Evolutionary conservation across 352 stramenopile species (phyloP).

Genomic region (Phytophthora sansomeana): DNA sequence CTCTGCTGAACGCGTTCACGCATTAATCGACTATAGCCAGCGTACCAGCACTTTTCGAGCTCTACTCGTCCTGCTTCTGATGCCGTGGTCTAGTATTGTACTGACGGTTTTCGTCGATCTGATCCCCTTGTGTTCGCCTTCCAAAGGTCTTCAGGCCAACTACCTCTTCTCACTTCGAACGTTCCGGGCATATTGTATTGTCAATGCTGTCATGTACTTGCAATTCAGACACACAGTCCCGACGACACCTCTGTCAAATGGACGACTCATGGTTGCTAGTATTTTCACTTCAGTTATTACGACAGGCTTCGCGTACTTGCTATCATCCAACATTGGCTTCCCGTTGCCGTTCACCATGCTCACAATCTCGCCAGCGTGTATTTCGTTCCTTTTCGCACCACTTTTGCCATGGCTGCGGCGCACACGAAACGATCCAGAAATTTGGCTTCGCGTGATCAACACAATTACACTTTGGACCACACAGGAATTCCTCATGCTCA

Average conservation of each 20-base stretch:
- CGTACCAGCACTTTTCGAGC: constrained; percentile 5
- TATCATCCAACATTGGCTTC: constrained; percentile 37
- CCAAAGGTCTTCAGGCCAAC: constrained; percentile 8
- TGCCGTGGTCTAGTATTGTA: constrained; percentile 24
- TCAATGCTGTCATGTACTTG: constrained; percentile 25
- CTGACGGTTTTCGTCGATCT: constrained; percentile 29
- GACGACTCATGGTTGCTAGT: constrained; percentile 1
- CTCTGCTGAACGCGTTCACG: constrained; percentile 22
- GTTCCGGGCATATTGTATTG: constrained; percentile 22
- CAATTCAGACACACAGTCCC: constrained; percentile 38
- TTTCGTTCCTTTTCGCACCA: constrained; percentile 8
- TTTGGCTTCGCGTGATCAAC: constrained; percentile 18
- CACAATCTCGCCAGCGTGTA: constrained; percentile 20
- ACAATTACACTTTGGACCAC: constrained; percentile 22
- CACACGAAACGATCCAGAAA: constrained; percentile 15
- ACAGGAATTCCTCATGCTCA: constrained; percentile 28
- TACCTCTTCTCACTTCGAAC: constrained; percentile 24
- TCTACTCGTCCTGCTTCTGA: constrained; percentile 7
- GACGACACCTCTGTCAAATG: constrained; percentile 9
- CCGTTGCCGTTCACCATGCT: constrained; percentile 48
- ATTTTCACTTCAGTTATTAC: constrained; percentile 7
- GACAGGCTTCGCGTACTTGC: constrained; percentile 6
- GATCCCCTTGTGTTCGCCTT: constrained; percentile 7
- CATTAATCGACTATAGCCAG: constrained; percentile 11
- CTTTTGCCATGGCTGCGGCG: constrained; percentile 13